Conservation (phyloP, 495 filamentous ascomycete genomes). For the Penicillium roqueforti region DNA sequence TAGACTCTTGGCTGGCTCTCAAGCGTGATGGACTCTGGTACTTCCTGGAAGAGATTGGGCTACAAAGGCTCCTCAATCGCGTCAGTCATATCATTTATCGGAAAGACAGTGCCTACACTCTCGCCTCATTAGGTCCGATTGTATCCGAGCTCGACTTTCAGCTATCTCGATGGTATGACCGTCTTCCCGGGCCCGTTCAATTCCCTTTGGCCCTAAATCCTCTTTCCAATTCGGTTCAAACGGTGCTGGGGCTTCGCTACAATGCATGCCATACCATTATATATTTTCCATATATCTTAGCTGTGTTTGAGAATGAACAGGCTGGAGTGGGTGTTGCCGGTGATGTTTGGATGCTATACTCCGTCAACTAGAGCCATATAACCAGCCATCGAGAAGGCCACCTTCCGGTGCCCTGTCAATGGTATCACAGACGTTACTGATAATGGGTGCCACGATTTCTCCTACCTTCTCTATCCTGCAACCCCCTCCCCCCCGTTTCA, state of each 20-base stretch:
- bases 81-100: constrained; percentile 79
- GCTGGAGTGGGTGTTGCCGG: constrained; percentile 64
- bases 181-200: constrained; percentile 64
- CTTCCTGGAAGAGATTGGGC: constrained; percentile 74
- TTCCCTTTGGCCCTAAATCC: constrained; percentile 65
- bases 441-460: constrained; percentile 85
- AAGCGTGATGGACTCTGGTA: constrained; percentile 80
- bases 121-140: constrained; percentile 66
- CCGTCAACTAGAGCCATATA: constrained; percentile 73
- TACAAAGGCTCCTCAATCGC: constrained; percentile 70
- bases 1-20: constrained; percentile 23
- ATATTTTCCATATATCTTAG: constrained; percentile 76
- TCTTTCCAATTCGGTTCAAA: constrained; percentile 69
- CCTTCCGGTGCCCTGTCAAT: constrained; percentile 78
- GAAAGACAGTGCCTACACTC: constrained; percentile 64
- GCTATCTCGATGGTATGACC: constrained; percentile 80
- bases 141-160: constrained; percentile 78
- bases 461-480: constrained; percentile 63
- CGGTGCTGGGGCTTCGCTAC: constrained; percentile 72
- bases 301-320: constrained; percentile 73
- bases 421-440: constrained; percentile 71
- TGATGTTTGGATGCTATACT: constrained; percentile 80
- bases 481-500: constrained; percentile 60
- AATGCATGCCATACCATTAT: constrained; percentile 83
- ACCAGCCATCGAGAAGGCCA: constrained; percentile 77